Percentiles rank a stretch among this genome's conserved stretches.
phyloP scores from a whole-genome alignment of 345 rosid species.

The Hibiscus trionum region DNA sequence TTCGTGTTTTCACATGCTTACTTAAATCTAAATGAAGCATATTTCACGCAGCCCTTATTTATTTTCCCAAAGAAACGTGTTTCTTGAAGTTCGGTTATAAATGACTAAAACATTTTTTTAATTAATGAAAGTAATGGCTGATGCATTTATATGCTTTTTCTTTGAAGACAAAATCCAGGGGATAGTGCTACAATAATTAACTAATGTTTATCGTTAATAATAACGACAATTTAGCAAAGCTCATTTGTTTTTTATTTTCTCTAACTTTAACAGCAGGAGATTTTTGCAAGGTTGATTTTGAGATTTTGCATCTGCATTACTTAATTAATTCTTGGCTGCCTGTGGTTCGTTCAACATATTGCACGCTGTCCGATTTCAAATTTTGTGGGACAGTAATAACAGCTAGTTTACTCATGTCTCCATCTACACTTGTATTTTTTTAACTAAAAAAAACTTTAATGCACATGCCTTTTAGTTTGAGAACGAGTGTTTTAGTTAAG shows the following conservation, averaged over 20 bases:
- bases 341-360: constrained; percentile 24
- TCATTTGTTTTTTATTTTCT: not conserved
- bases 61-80: not conserved
- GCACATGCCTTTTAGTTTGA: too few relatives aligned
- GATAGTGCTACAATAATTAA: not conserved
- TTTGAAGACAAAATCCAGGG: not conserved
- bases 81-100: not conserved
- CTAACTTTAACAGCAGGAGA: constrained; percentile 6
- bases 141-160: not conserved
- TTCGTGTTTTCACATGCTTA: not conserved
- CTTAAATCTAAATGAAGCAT: too few relatives aligned
- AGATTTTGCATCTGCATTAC: constrained; percentile 16
- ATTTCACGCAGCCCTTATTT: too few relatives aligned
- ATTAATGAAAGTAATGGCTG: not conserved
- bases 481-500: too few relatives aligned
- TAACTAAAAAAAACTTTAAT: too few relatives aligned
- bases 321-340: constrained; percentile 1
- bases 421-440: too few relatives aligned
- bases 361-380: constrained; percentile 27
- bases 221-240: not conserved
- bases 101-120: not conserved
- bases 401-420: too few relatives aligned
- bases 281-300: constrained; percentile 27
- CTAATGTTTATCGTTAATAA: not conserved
- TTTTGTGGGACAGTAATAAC: constrained; percentile 25